Conservation (phyloP, 2,329 filamentous ascomycete genomes). For the Pseudogymnoascus sp. region DNA sequence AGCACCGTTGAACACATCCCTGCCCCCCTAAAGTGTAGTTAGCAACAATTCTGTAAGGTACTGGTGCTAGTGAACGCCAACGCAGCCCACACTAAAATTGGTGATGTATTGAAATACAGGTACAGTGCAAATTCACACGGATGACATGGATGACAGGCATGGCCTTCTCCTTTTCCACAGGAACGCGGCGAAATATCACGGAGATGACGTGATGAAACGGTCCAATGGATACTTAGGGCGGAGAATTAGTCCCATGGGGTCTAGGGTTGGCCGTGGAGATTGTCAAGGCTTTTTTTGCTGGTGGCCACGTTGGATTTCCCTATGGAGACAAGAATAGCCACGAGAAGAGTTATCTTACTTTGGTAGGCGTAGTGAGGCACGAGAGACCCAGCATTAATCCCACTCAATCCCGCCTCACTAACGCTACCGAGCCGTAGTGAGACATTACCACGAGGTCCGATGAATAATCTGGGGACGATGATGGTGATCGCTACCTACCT, state of each 20-base stretch:
- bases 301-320: neutral
- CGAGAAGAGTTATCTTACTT: neutral
- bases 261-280: conserved; percentile 2
- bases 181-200: neutral
- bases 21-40: neutral
- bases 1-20: conserved; percentile 3
- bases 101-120: neutral
- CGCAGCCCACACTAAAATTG: neutral
- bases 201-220: conserved; percentile 11
- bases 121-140: neutral
- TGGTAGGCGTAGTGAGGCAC: conserved; percentile 4
- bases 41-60: conserved; percentile 4
- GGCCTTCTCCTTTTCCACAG: conserved; percentile 3
- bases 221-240: conserved; percentile 6
- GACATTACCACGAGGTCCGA: conserved; percentile 8
- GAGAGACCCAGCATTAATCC: neutral
- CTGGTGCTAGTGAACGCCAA: conserved; percentile 5
- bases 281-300: neutral
- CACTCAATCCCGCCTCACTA: conserved; percentile 6
- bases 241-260: neutral
- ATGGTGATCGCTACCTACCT: neutral
- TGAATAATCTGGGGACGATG: conserved; percentile 6
- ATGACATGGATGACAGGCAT: conserved; percentile 2
- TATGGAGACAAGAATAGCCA: neutral
- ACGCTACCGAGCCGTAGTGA: conserved; percentile 6